Evolutionary conservation across 108 stramenopile genomes (phyloP).

Genomic region (Skeletonema menzelii): DNA sequence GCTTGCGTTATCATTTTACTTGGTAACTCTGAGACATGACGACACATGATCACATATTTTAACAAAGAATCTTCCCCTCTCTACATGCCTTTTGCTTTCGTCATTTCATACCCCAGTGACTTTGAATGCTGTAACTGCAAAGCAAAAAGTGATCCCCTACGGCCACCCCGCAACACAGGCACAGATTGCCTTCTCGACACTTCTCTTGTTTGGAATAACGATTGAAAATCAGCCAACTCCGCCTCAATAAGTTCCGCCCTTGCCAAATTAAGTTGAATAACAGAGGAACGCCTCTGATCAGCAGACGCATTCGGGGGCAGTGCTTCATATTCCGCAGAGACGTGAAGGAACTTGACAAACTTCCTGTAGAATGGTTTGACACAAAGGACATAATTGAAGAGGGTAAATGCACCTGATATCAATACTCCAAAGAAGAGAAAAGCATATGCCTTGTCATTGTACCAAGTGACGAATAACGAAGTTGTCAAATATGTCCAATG

Average conservation of each 20-base stretch:
- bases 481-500: conserved; percentile 19
- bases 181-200: neutral
- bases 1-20: no score
- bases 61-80: neutral
- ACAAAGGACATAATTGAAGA: conserved; percentile 10
- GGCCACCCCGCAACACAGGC: neutral
- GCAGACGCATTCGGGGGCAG: conserved; percentile 6
- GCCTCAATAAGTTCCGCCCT: neutral
- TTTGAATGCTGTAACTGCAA: conserved; percentile 1
- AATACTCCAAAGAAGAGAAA: conserved; percentile 14
- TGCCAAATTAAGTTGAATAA: neutral
- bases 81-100: neutral
- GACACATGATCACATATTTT: no score
- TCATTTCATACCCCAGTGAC: conserved; percentile 1
- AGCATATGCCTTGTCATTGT: conserved; percentile 20
- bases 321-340: conserved; percentile 26
- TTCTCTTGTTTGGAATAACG: neutral
- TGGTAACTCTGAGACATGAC: no score
- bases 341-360: conserved; percentile 23
- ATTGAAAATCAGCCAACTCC: neutral
- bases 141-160: neutral
- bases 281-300: conserved; percentile 8
- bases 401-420: conserved; percentile 1
- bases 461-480: conserved; percentile 7
- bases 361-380: conserved; percentile 27